Evolutionary conservation across 305 asterid species (phyloP).

Genomic region (Fraxinus ornus): DNA sequence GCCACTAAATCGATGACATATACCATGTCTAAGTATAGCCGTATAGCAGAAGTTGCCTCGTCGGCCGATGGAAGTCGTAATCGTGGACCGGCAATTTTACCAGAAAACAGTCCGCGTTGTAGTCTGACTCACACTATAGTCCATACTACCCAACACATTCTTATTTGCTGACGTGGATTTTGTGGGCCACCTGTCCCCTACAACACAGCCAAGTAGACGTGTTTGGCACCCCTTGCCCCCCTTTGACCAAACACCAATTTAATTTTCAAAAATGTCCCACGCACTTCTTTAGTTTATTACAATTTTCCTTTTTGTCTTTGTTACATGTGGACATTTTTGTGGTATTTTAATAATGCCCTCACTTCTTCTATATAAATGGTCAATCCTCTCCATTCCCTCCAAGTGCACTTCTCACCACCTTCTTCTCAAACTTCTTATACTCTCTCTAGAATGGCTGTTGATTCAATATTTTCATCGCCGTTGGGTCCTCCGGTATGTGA

Average conservation of each 20-base stretch:
- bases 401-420: neutral
- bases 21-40: neutral
- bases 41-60: neutral
- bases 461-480: neutral
- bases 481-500: conserved; percentile 8
- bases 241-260: neutral
- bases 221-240: conserved; percentile 7
- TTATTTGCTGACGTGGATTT: neutral
- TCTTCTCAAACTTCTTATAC: neutral
- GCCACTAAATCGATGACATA: neutral
- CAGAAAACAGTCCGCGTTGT: neutral
- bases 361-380: neutral
- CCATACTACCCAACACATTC: neutral
- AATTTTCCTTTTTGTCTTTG: neutral
- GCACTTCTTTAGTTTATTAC: neutral
- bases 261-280: neutral
- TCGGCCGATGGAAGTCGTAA: neutral
- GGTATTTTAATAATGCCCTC: neutral
- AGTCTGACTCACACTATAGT: neutral
- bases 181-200: neutral
- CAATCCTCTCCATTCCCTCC: neutral
- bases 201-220: neutral
- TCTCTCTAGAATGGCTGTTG: neutral
- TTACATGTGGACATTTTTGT: neutral
- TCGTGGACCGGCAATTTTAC: neutral